Percentiles rank a stretch among this genome's conserved stretches.
phyloP scores from a whole-genome alignment of 192 early-diverging fungal genomes.

The Coemansia nantahalensis region DNA sequence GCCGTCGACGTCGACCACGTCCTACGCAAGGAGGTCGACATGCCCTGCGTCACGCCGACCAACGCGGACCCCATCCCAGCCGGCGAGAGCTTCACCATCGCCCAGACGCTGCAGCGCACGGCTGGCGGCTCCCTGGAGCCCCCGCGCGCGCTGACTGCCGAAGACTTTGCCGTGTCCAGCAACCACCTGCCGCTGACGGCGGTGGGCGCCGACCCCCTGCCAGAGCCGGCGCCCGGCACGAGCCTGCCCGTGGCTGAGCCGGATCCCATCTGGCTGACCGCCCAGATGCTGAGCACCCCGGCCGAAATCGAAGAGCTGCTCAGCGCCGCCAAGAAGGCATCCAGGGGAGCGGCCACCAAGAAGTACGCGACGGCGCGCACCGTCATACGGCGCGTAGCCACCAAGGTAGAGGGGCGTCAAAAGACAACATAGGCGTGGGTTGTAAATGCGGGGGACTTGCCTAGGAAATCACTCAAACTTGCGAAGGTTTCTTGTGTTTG shows the following conservation, averaged over 20 bases:
- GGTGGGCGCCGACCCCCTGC: no score
- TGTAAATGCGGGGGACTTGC: no score
- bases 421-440: no score
- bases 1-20: conserved; percentile 90
- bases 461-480: conserved; percentile 28
- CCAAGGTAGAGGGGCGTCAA: no score
- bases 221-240: no score
- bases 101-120: conserved; percentile 22
- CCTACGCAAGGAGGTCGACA: conserved; percentile 87
- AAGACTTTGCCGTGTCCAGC: conserved; percentile 8
- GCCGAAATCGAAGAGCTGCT: conserved; percentile 15
- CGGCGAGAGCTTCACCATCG: conserved; percentile 42
- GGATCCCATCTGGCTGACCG: conserved; percentile 27
- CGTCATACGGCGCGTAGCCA: not conserved
- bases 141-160: not conserved
- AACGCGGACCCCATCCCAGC: conserved; percentile 58
- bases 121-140: conserved; percentile 15
- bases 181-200: conserved; percentile 5
- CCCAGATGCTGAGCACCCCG: conserved; percentile 19
- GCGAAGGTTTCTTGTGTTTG: conserved; percentile 38
- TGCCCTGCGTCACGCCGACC: conserved; percentile 85
- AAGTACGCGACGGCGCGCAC: not conserved
- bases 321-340: not conserved
- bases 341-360: not conserved
- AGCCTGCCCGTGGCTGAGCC: conserved; percentile 1